Percentiles rank a stretch among this genome's conserved stretches.
Conservation (phyloP, 805 yeast genomes). For the Brettanomyces naardenensis region DNA sequence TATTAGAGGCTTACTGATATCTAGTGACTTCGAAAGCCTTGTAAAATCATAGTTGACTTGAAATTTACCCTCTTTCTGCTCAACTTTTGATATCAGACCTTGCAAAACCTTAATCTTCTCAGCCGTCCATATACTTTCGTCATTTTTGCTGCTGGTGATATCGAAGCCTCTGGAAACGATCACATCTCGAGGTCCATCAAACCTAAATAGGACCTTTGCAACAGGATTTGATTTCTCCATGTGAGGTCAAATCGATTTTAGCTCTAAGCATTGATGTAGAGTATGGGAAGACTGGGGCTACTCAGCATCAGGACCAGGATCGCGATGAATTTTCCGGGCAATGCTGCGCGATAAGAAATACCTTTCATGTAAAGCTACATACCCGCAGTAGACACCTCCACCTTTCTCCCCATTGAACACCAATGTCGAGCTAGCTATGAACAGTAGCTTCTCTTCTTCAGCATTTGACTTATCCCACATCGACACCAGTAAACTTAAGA, state of each 20-base stretch:
- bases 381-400: too few species aligned
- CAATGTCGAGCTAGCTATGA: too few species aligned
- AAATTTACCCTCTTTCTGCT: constrained; percentile 10
- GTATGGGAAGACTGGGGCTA: too few species aligned
- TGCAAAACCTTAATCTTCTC: constrained; percentile 9
- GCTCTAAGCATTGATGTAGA: too few species aligned
- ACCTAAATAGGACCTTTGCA: constrained; percentile 1
- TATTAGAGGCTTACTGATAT: constrained; percentile 9
- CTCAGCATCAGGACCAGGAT: too few species aligned
- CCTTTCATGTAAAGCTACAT: too few species aligned
- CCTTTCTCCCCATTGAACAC: too few species aligned
- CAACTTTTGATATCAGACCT: constrained; percentile 10
- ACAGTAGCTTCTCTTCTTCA: constrained; percentile 3
- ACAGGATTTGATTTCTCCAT: too few species aligned
- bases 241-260: too few species aligned
- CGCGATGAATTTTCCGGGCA: too few species aligned
- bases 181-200: not conserved
- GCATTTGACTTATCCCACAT: constrained; percentile 4
- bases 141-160: not conserved
- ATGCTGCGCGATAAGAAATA: too few species aligned
- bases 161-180: not conserved
- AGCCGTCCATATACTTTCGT: constrained; percentile 12
- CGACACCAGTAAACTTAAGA: constrained; percentile 19
- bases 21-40: constrained; percentile 10
- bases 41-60: constrained; percentile 15